A percentile compares a stretch with the other conserved stretches of the same genome.
Conservation (phyloP, 2,329 filamentous ascomycete species). For the Fusarium torulosum region DNA sequence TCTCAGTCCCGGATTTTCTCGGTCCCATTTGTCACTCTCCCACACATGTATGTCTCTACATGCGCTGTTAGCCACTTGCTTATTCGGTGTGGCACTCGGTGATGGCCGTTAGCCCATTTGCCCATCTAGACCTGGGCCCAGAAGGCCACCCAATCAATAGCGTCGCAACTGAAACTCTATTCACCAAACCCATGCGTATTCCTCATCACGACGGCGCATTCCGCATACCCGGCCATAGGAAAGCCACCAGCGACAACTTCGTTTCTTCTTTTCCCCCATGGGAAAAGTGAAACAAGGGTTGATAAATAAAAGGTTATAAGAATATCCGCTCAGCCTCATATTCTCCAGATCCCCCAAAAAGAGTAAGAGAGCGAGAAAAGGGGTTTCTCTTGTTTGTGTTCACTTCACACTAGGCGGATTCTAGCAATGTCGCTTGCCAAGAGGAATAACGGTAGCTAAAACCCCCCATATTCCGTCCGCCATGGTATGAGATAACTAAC, state of each 20-base stretch:
- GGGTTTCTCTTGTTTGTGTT: neutral
- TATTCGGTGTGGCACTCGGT: neutral
- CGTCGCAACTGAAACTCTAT: neutral
- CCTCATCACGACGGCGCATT: neutral
- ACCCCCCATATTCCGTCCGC: neutral
- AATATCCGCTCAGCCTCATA: neutral
- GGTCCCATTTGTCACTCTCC: neutral
- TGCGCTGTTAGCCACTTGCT: neutral
- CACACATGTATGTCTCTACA: neutral
- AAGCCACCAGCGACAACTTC: neutral
- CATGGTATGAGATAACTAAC: slow-evolving; percentile 1
- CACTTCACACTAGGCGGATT: neutral
- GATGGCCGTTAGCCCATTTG: neutral
- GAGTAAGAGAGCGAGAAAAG: slow-evolving; percentile 5
- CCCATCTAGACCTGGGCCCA: neutral
- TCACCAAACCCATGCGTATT: neutral
- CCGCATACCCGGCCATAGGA: neutral
- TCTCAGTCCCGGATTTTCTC: neutral
- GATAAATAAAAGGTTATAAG: neutral
- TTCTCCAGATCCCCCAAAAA: neutral
- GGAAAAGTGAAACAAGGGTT: neutral
- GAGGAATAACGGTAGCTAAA: slow-evolving; percentile 45
- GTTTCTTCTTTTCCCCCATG: neutral
- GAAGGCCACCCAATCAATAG: neutral
- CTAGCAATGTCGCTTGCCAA: slow-evolving; percentile 48